Evolutionary conservation across 2,329 filamentous ascomycete species (phyloP).

Genomic region (Ceratocystis colombiana): DNA sequence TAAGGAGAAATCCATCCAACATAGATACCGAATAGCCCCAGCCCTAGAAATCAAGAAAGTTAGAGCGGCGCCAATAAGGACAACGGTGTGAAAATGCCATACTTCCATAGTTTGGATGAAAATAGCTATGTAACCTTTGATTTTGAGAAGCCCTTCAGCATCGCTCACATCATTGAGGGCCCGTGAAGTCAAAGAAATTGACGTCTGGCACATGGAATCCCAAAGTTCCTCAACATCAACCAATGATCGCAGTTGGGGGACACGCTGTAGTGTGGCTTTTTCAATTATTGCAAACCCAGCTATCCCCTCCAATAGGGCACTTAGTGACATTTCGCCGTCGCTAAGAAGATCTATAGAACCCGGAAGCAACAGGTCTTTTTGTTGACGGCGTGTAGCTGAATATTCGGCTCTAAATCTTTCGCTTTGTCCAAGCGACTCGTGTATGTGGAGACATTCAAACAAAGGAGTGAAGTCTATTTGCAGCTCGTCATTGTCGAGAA

Average conservation of each 20-base stretch:
- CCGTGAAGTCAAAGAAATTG: constrained; percentile 70
- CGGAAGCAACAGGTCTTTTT: constrained; percentile 84
- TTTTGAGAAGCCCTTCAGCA: constrained; percentile 82
- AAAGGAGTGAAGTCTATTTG: constrained; percentile 90
- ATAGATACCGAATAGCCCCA: constrained; percentile 80
- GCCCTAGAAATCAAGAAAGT: constrained; percentile 41
- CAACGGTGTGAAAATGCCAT: constrained; percentile 29
- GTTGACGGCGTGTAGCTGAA: constrained; percentile 75
- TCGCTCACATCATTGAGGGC: constrained; percentile 72
- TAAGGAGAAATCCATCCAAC: constrained; percentile 77
- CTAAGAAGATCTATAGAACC: constrained; percentile 63
- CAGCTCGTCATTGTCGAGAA: constrained; percentile 88
- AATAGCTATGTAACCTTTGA: constrained; percentile 82
- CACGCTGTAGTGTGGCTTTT: constrained; percentile 79
- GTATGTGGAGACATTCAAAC: constrained; percentile 92
- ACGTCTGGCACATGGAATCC: constrained; percentile 92
- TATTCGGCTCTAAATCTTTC: constrained; percentile 89
- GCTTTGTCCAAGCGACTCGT: constrained; percentile 83
- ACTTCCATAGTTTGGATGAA: constrained; percentile 99
- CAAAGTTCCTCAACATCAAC: constrained; percentile 93
- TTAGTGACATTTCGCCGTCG: constrained; percentile 77
- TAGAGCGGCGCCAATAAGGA: neutral
- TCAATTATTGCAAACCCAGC: constrained; percentile 95
- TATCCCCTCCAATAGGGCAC: constrained; percentile 83
- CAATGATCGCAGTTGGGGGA: constrained; percentile 68